phyloP scores from a whole-genome alignment of 768 basidiomycete species.

The Macrolepiota albuminosa region DNA sequence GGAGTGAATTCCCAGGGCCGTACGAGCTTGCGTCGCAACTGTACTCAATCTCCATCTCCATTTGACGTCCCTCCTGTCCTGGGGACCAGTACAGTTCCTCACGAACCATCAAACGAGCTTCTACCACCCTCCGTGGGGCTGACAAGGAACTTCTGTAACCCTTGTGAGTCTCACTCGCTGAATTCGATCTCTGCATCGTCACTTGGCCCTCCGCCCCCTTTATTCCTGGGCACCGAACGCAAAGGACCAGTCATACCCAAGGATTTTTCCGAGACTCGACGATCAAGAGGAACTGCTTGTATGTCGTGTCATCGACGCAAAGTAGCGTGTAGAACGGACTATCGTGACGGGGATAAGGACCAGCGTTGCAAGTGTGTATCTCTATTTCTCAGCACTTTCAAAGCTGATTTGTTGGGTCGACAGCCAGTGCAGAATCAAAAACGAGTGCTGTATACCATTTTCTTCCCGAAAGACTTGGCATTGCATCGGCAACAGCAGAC shows the following conservation, averaged over 20 bases:
- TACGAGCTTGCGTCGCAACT: not conserved
- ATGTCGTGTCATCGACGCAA: constrained; percentile 4
- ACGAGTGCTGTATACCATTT: not conserved
- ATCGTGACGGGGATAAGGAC: not conserved
- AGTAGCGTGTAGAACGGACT: constrained; percentile 3
- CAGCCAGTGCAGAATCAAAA: not conserved
- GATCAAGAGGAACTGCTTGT: not conserved
- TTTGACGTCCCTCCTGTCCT: not conserved
- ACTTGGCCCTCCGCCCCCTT: not conserved
- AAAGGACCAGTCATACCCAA: not conserved
- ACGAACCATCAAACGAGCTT: not conserved
- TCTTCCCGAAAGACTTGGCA: not conserved
- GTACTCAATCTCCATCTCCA: not conserved
- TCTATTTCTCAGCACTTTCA: not conserved
- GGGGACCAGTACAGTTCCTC: no score
- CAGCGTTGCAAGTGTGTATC: constrained; percentile 5
- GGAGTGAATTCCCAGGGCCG: no score
- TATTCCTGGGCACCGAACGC: not conserved
- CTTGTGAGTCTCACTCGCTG: not conserved
- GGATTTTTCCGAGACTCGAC: not conserved
- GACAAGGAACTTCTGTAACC: not conserved
- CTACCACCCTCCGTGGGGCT: not conserved
- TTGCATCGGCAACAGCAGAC: not conserved
- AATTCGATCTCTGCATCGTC: not conserved
- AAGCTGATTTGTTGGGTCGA: not conserved